A percentile compares a stretch with the other conserved stretches of the same genome.
Evolutionary conservation across 2,329 filamentous ascomycete species (phyloP).

Genomic region (Penicillium sp.): DNA sequence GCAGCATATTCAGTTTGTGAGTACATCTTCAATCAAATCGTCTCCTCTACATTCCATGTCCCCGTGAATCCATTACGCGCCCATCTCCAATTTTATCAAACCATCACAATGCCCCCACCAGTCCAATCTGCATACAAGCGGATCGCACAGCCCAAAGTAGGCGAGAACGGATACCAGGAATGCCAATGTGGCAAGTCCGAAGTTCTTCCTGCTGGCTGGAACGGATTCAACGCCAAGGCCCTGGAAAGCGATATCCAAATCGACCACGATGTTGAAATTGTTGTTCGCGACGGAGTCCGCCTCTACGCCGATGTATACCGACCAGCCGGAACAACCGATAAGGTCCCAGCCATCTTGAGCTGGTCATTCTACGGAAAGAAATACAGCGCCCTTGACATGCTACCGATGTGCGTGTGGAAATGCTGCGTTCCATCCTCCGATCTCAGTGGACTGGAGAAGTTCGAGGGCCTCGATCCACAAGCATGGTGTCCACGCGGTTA

Average conservation of each 20-base stretch:
- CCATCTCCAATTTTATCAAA: neutral
- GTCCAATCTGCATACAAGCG: constrained; percentile 32
- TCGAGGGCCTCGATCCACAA: constrained; percentile 46
- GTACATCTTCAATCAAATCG: neutral
- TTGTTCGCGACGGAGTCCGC: constrained; percentile 43
- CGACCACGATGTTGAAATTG: constrained; percentile 49
- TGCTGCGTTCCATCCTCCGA: constrained; percentile 35
- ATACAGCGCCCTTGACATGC: constrained; percentile 42
- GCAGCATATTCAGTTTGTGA: neutral
- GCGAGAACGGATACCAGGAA: constrained; percentile 45
- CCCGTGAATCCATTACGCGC: no score
- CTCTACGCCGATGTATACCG: constrained; percentile 51
- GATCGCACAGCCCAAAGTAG: constrained; percentile 30
- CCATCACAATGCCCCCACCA: constrained; percentile 31
- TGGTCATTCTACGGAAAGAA: constrained; percentile 52
- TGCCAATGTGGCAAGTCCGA: constrained; percentile 43
- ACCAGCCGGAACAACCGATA: constrained; percentile 34
- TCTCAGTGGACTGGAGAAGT: constrained; percentile 38
- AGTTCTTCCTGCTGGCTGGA: constrained; percentile 41
- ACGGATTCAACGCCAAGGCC: constrained; percentile 39
- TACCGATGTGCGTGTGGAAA: constrained; percentile 41
- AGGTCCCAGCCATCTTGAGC: constrained; percentile 46
- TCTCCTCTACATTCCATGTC: neutral
- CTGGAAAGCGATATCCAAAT: constrained; percentile 42
- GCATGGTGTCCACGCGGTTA: constrained; percentile 34